phyloP scores from a whole-genome alignment of 2,329 filamentous ascomycete species.

The Penicillium hordei region DNA sequence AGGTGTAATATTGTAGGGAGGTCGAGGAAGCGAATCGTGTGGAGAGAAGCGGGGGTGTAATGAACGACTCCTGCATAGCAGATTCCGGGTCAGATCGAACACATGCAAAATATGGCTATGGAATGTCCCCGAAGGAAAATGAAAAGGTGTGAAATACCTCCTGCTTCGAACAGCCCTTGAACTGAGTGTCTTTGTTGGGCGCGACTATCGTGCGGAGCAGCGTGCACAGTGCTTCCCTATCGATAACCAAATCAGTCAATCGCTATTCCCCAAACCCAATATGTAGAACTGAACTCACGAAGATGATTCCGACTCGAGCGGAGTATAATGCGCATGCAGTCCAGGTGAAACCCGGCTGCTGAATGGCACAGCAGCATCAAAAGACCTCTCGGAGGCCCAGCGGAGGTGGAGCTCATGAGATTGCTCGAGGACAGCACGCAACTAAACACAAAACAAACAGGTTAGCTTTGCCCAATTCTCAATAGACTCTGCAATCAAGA shows the following conservation, averaged over 20 bases:
- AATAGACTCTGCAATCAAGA: not conserved
- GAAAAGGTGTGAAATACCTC: conserved; percentile 39
- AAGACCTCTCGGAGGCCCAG: conserved; percentile 65
- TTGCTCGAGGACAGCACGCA: conserved; percentile 62
- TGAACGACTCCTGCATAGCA: conserved; percentile 58
- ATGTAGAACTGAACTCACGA: conserved; percentile 31
- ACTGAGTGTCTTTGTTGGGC: conserved; percentile 7
- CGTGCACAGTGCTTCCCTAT: conserved; percentile 56
- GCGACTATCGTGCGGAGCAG: conserved; percentile 61
- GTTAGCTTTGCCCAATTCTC: not conserved
- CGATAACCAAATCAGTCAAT: conserved; percentile 10
- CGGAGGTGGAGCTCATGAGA: conserved; percentile 74
- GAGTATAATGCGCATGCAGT: conserved; percentile 76
- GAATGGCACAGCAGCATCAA: conserved; percentile 66
- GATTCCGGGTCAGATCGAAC: not conserved
- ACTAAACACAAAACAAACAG: conserved; percentile 36
- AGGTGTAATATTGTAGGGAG: conserved; percentile 69
- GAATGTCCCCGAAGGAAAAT: not conserved
- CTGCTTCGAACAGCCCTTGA: conserved; percentile 54
- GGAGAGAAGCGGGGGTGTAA: conserved; percentile 55
- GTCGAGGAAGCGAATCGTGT: conserved; percentile 63
- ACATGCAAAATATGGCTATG: not conserved
- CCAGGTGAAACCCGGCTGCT: conserved; percentile 74
- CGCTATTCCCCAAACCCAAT: not conserved
- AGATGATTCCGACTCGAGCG: conserved; percentile 41